These are phyloP conservation scores for Wickerhamomyces mucosus DNA, from an alignment of 805 yeast genomes.

Conservation along the genomic window DNA sequence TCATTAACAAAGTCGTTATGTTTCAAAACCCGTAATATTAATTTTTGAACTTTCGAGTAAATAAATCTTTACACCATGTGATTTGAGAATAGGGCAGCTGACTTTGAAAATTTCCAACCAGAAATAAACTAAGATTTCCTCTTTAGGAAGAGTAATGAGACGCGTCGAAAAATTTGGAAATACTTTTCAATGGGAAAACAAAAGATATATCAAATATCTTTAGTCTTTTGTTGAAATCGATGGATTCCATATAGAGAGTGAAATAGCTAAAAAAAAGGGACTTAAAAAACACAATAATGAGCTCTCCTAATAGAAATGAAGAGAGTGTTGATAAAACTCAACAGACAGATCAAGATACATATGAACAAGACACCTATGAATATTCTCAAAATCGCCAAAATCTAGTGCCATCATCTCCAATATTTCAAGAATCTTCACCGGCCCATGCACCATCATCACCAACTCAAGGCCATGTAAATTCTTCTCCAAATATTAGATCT, in stretches of 20 bases:
- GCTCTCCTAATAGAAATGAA: conserved; percentile 7
- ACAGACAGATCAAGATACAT: too few species aligned
- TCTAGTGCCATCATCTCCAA: conserved; percentile 42
- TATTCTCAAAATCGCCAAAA: conserved; percentile 1
- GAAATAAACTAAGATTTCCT: conserved; percentile 2
- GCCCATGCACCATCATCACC: conserved; percentile 20
- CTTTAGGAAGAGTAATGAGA: conserved; percentile 14
- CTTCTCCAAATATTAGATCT: conserved; percentile 6
- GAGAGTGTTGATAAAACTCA: neutral
- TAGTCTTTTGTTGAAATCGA: neutral
- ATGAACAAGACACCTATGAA: too few species aligned
- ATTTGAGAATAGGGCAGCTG: too few species aligned
- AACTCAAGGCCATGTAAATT: conserved; percentile 4
- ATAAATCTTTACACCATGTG: too few species aligned
- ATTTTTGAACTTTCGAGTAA: too few species aligned
- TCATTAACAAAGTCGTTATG: too few species aligned
- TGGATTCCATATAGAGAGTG: neutral
- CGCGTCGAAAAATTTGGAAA: conserved; percentile 14
- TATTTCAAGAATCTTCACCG: conserved; percentile 23
- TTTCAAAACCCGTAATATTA: too few species aligned
- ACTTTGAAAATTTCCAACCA: neutral
- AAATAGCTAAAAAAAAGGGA: neutral
- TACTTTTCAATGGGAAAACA: neutral
- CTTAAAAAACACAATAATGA: conserved; percentile 3
- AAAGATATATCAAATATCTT: neutral